Evolutionary conservation across 768 basidiomycete genomes (phyloP).

Genomic region (Leccinum subtestaceum): DNA sequence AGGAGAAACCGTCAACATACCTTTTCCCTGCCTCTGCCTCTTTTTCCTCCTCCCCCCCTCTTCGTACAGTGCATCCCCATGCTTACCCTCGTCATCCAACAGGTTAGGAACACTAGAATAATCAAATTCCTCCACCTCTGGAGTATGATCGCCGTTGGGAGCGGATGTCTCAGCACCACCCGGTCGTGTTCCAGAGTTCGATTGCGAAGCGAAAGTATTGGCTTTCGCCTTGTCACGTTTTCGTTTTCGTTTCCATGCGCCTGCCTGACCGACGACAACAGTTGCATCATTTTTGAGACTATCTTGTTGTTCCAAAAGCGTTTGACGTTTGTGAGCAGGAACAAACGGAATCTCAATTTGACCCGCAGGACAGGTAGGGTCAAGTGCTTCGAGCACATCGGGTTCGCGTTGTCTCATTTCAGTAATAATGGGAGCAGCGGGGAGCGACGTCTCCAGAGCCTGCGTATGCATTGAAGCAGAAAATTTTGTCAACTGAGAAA

Average conservation of each 20-base stretch:
- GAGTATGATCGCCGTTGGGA: constrained; percentile 13
- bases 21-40: constrained; percentile 49
- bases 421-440: neutral
- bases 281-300: constrained; percentile 56
- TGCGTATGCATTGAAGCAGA: constrained; percentile 10
- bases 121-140: constrained; percentile 54
- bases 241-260: constrained; percentile 66
- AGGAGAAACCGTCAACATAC: constrained; percentile 17
- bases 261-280: constrained; percentile 65
- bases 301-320: constrained; percentile 10
- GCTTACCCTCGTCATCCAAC: constrained; percentile 53
- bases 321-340: constrained; percentile 57
- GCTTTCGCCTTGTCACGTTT: constrained; percentile 22
- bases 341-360: constrained; percentile 78
- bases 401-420: neutral
- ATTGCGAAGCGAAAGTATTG: neutral
- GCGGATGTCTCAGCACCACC: constrained; percentile 4
- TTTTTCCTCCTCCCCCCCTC: constrained; percentile 43
- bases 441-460: neutral
- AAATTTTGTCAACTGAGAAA: constrained; percentile 1
- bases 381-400: constrained; percentile 2
- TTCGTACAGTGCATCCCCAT: constrained; percentile 26
- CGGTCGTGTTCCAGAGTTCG: constrained; percentile 2
- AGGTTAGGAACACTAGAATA: constrained; percentile 69
- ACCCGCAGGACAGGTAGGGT: constrained; percentile 34